A percentile compares a stretch with the other conserved stretches of the same genome.
Evolutionary conservation across 1,284 basidiomycete genomes (phyloP).

Genomic region (Volvariella volvacea): DNA sequence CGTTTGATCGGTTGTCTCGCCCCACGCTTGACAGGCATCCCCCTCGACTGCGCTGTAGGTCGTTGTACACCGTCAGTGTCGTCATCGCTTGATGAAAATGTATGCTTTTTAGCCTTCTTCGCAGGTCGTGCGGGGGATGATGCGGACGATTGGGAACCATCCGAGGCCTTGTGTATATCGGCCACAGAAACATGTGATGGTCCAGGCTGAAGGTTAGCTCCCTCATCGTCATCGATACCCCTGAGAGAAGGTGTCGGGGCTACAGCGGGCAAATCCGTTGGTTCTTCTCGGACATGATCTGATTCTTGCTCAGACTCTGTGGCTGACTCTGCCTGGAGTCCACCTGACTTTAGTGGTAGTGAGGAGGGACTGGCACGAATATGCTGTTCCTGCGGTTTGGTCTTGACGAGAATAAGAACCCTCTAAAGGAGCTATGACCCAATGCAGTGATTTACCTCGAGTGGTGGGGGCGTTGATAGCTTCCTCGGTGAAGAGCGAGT

Average conservation of each 20-base stretch:
- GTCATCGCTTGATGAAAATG: constrained; percentile 36
- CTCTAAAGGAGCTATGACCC: no score
- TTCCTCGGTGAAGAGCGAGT: no score
- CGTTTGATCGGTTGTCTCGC: constrained; percentile 68
- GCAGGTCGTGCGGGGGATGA: constrained; percentile 39
- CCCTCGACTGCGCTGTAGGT: constrained; percentile 24
- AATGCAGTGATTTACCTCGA: no score
- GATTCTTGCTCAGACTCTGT: constrained; percentile 41
- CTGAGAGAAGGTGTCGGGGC: no score
- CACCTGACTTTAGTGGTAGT: no score
- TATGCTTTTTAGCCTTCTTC: constrained; percentile 41
- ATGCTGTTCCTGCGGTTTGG: constrained; percentile 9
- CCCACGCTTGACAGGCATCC: constrained; percentile 34
- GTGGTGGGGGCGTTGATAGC: no score
- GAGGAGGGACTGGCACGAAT: not conserved
- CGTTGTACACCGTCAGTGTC: constrained; percentile 49
- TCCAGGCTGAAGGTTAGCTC: no score
- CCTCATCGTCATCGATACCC: no score
- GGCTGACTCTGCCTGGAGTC: constrained; percentile 29
- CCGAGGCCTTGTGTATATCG: constrained; percentile 2
- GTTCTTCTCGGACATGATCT: constrained; percentile 5
- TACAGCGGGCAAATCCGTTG: constrained; percentile 11
- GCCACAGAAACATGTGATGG: no score
- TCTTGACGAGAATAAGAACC: no score
- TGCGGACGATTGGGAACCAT: constrained; percentile 12